Evolutionary conservation across 2,329 filamentous ascomycete genomes (phyloP).

Genomic region (Fusarium goolgardi): DNA sequence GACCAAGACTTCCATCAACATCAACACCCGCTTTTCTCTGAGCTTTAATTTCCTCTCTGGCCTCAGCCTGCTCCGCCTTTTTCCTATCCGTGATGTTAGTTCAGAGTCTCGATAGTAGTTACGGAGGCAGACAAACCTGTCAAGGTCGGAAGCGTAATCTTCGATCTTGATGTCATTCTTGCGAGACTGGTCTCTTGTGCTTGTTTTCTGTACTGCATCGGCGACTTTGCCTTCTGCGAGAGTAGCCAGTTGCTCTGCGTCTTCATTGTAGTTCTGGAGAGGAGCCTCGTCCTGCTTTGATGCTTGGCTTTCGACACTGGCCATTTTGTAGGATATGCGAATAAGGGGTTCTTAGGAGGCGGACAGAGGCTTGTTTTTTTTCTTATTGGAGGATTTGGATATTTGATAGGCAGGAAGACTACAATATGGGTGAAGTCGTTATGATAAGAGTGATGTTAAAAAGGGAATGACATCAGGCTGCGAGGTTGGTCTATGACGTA

Average conservation of each 20-base stretch:
- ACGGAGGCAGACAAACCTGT: constrained; percentile 18
- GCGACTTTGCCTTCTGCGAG: constrained; percentile 41
- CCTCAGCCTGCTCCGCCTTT: constrained; percentile 38
- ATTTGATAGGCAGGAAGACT: not conserved
- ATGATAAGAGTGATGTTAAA: not conserved
- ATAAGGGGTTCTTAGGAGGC: too few species aligned
- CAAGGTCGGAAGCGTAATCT: constrained; percentile 36
- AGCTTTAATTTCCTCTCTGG: constrained; percentile 35
- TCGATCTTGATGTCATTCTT: constrained; percentile 37
- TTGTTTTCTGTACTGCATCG: constrained; percentile 33
- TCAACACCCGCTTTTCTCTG: constrained; percentile 36
- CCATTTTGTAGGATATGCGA: constrained; percentile 9
- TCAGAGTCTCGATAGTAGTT: not conserved
- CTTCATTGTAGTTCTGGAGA: constrained; percentile 39
- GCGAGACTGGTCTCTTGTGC: constrained; percentile 31
- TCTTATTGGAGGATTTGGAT: not conserved
- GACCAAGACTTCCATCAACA: constrained; percentile 35
- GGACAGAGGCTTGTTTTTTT: too few species aligned
- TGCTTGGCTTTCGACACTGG: constrained; percentile 20
- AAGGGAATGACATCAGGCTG: constrained; percentile 27
- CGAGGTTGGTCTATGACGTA: constrained; percentile 32
- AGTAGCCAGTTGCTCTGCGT: constrained; percentile 39
- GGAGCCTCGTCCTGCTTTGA: constrained; percentile 17
- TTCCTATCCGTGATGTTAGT: constrained; percentile 28
- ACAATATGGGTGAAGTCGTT: not conserved